phyloP scores from a whole-genome alignment of 768 basidiomycete genomes.

The Trametes cingulata region DNA sequence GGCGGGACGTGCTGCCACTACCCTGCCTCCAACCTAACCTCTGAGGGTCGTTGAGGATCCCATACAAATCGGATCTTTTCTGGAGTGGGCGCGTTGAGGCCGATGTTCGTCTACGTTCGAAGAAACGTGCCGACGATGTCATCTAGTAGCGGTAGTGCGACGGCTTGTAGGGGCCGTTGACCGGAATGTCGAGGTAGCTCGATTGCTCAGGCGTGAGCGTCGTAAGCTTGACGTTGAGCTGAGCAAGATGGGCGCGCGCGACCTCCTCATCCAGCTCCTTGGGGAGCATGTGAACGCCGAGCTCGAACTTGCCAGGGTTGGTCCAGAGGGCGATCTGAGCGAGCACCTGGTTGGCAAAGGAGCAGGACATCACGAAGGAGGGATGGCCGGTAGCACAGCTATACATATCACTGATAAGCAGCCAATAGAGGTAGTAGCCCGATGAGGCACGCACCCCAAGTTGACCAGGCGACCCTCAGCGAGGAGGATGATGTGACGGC shows the following conservation, averaged over 20 bases:
- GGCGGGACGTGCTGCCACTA: conserved; percentile 20
- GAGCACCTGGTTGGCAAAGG: conserved; percentile 97
- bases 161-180: conserved; percentile 78
- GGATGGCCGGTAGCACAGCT: conserved; percentile 98
- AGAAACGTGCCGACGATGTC: conserved; percentile 14
- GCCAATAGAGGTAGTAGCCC: not conserved
- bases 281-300: conserved; percentile 98
- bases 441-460: conserved; percentile 65
- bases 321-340: conserved; percentile 99
- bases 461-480: conserved; percentile 99
- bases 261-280: conserved; percentile 99
- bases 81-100: conserved; percentile 58
- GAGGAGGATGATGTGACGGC: conserved; percentile 95
- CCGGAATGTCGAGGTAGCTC: conserved; percentile 88
- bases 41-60: conserved; percentile 35
- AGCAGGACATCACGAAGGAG: conserved; percentile 99
- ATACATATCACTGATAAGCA: conserved; percentile 6
- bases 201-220: conserved; percentile 72
- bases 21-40: conserved; percentile 22
- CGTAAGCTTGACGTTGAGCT: conserved; percentile 94
- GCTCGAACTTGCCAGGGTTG: conserved; percentile 85
- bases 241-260: conserved; percentile 90
- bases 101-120: conserved; percentile 29
- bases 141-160: conserved; percentile 65
- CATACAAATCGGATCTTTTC: conserved; percentile 27